A percentile compares a stretch with the other conserved stretches of the same genome.
phyloP scores from a whole-genome alignment of 2,329 filamentous ascomycete genomes.

The Didymella sp. region DNA sequence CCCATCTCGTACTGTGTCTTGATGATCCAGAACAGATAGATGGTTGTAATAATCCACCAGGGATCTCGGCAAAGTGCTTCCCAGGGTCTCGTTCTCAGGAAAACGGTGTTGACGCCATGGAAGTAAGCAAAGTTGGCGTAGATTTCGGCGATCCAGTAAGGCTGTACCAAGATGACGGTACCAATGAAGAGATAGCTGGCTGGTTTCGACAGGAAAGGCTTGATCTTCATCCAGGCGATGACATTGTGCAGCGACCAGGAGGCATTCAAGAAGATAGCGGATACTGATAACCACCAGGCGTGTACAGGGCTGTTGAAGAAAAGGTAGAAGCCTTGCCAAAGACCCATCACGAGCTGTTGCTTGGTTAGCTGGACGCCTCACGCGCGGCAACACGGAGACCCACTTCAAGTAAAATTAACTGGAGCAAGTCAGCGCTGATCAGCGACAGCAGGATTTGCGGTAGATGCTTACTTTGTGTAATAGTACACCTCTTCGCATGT shows the following conservation, averaged over 20 bases:
- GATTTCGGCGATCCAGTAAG: constrained; percentile 71
- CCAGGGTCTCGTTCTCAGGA: constrained; percentile 62
- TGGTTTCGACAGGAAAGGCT: constrained; percentile 62
- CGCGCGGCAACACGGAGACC: constrained; percentile 7
- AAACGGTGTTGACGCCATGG: constrained; percentile 62
- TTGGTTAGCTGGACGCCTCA: constrained; percentile 18
- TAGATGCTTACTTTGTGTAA: constrained; percentile 53
- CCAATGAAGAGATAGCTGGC: constrained; percentile 64
- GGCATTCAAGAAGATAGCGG: constrained; percentile 66
- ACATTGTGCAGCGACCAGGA: constrained; percentile 71
- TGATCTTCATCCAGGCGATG: constrained; percentile 72
- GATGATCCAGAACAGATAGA: constrained; percentile 68
- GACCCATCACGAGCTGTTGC: constrained; percentile 60
- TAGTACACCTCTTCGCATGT: constrained; percentile 57
- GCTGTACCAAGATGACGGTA: constrained; percentile 65
- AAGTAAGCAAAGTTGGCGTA: constrained; percentile 71
- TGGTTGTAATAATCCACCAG: constrained; percentile 71
- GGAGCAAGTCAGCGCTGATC: constrained; percentile 24
- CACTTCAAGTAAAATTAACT: constrained; percentile 59
- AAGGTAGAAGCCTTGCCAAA: constrained; percentile 66
- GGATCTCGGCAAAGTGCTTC: constrained; percentile 70
- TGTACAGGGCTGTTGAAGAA: constrained; percentile 64
- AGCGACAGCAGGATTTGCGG: not conserved
- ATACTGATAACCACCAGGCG: constrained; percentile 69
- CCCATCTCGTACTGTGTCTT: constrained; percentile 67